Evolutionary conservation across 1,284 basidiomycete species (phyloP), one percentile per base, ranked within the genome.

Genomic region (Volvariella surrecta): DNA sequence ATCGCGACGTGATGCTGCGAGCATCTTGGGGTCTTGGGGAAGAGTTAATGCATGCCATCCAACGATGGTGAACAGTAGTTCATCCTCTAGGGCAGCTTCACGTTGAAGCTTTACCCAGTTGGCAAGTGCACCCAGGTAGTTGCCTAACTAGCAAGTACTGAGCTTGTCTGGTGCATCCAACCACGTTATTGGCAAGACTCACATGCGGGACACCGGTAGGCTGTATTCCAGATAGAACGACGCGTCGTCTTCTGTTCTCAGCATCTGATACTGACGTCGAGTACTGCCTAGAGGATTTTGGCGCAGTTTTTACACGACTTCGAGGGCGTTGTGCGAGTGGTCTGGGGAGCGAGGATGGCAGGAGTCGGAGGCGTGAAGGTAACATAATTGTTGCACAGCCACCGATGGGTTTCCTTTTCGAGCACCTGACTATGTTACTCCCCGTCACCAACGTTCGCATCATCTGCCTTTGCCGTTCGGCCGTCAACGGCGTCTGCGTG

Each of bases 31-130:
- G 55, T 89, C 68, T 70, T 94, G 89, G 3, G 90, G 89, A n/a
- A 95, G 66, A 1, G 92, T 95, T 52, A 96, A 71, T 8, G 91
- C 89, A 60, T 96, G 92, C 74, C 89, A 84, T 21, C 93, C 93
- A 9, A 93, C 94, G 50, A 96, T 83, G 13, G 87, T 87, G 60
- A 91, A 96, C 43, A 89, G 64, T 16, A 94, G 68, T 44, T 72
- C 63, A 55, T 90, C 87, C 3, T 75, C 62, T 0, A 71, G 64
- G 4, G 58, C 53, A 0, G 82, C 74, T 30, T 72, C 67, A 35
- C 74, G 66, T 58, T 93, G 89, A 11, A 94, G 68, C 42, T 76
- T 74, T 28, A 90, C 84, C 93, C 92, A 96, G 59, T 91, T 92
- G 22, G 77, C 74, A 15, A 95, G 70, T 0, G 92, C 93, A 4